Evolutionary conservation across 2,329 filamentous ascomycete genomes (phyloP).

Genomic region (Exophiala calicioides): DNA sequence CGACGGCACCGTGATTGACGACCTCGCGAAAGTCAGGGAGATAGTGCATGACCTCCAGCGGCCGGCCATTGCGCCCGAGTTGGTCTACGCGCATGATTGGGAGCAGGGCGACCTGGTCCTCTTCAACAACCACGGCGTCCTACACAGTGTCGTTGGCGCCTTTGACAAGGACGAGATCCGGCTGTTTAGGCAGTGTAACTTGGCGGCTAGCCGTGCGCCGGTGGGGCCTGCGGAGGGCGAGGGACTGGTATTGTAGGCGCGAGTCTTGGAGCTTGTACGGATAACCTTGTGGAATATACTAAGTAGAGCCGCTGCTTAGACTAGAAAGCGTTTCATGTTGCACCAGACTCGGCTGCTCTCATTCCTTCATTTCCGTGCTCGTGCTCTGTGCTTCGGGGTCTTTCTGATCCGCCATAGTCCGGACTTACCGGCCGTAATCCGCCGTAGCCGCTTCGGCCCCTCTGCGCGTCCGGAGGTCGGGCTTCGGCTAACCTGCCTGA

Average conservation of each 20-base stretch:
- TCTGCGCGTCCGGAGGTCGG: not conserved
- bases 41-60: slow-evolving; percentile 72
- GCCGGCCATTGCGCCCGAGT: slow-evolving; percentile 67
- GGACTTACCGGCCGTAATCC: too few species aligned
- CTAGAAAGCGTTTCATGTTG: too few species aligned
- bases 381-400: not conserved
- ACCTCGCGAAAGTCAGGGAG: slow-evolving; percentile 65
- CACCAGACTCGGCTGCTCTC: too few species aligned
- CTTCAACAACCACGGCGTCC: slow-evolving; percentile 74
- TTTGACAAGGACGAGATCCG: slow-evolving; percentile 73
- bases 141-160: slow-evolving; percentile 74
- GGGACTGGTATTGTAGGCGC: not conserved
- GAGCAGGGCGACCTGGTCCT: slow-evolving; percentile 73
- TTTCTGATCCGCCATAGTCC: not conserved
- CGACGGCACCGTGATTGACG: slow-evolving; percentile 68
- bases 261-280: too few species aligned
- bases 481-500: not conserved
- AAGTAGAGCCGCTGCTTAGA: too few species aligned
- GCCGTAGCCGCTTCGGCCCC: too few species aligned
- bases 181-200: slow-evolving; percentile 76
- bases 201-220: slow-evolving; percentile 65
- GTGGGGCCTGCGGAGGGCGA: slow-evolving; percentile 46
- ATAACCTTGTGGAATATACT: too few species aligned
- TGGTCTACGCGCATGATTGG: slow-evolving; percentile 76
- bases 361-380: too few species aligned